Conservation (phyloP, 495 filamentous ascomycete species). For the Annulohypoxylon maeteangense region DNA sequence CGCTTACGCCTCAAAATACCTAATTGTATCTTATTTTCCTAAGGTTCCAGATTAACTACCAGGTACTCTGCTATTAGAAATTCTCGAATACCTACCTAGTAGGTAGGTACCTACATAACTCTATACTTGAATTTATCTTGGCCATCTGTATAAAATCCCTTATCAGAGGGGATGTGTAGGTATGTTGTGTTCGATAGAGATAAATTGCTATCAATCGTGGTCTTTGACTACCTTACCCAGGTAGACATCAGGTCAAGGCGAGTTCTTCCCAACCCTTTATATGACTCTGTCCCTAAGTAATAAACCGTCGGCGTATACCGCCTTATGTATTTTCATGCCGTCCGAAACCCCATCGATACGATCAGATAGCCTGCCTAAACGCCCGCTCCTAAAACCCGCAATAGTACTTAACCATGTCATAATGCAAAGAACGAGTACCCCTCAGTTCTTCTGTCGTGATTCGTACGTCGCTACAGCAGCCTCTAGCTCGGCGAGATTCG, state of each 20-base stretch:
- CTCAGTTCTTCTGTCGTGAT: constrained; percentile 45
- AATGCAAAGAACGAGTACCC: neutral
- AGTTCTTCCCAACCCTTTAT: neutral
- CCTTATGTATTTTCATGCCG: constrained; percentile 1
- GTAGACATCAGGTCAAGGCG: neutral
- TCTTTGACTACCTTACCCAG: neutral
- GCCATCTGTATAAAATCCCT: no score
- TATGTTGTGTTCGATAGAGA: constrained; percentile 5
- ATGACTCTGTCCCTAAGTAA: neutral
- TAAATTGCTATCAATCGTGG: constrained; percentile 7
- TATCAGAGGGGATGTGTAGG: neutral
- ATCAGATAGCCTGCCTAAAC: constrained; percentile 7
- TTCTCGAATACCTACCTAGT: no score
- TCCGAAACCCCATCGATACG: constrained; percentile 16
- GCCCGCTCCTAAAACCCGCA: constrained; percentile 20
- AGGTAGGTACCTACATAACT: no score
- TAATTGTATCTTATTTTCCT: neutral
- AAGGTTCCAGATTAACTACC: no score
- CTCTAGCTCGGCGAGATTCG: constrained; percentile 66
- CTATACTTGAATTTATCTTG: no score
- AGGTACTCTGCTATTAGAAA: no score
- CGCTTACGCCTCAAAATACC: neutral
- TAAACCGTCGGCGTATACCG: neutral
- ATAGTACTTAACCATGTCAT: neutral
- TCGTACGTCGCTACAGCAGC: constrained; percentile 67